A percentile compares a stretch with the other conserved stretches of the same genome.
Conservation (phyloP, 2,329 filamentous ascomycete genomes). For the Apiospora koreana region DNA sequence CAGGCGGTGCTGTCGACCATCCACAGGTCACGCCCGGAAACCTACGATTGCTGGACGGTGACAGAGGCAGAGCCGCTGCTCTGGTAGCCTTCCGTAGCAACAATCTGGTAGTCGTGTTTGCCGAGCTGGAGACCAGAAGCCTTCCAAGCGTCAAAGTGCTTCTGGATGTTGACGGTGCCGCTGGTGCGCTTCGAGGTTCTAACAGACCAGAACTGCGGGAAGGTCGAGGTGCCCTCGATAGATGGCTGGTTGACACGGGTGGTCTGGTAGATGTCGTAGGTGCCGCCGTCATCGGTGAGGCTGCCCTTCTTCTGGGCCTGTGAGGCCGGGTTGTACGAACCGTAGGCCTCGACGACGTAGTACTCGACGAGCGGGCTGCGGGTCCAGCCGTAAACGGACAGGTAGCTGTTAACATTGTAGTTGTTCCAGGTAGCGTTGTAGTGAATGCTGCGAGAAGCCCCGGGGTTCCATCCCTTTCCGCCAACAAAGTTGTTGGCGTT, state of each 20-base stretch:
- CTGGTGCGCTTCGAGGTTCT: constrained; percentile 49
- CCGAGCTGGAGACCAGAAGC: constrained; percentile 32
- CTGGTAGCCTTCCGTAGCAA: constrained; percentile 17
- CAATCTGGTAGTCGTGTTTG: constrained; percentile 37
- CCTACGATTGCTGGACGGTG: constrained; percentile 11
- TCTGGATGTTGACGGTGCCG: constrained; percentile 34
- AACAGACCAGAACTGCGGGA: constrained; percentile 55
- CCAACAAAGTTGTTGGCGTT: constrained; percentile 51
- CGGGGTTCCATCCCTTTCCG: constrained; percentile 52
- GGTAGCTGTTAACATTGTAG: constrained; percentile 42
- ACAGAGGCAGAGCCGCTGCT: constrained; percentile 14
- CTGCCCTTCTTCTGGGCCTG: constrained; percentile 31
- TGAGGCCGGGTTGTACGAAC: constrained; percentile 34
- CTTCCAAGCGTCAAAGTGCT: constrained; percentile 37
- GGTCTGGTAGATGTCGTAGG: constrained; percentile 37
- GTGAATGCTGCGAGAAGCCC: constrained; percentile 27
- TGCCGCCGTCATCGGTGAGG: constrained; percentile 33
- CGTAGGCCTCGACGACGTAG: constrained; percentile 39
- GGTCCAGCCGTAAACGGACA: constrained; percentile 44
- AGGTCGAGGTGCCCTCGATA: constrained; percentile 47
- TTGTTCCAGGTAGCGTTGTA: constrained; percentile 36
- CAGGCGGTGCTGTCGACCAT: neutral
- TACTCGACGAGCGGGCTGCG: constrained; percentile 39
- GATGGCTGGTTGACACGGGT: constrained; percentile 42
- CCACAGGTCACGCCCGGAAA: neutral